Evolutionary conservation across 495 filamentous ascomycete species (phyloP).

Genomic region (Parmelia sp.): DNA sequence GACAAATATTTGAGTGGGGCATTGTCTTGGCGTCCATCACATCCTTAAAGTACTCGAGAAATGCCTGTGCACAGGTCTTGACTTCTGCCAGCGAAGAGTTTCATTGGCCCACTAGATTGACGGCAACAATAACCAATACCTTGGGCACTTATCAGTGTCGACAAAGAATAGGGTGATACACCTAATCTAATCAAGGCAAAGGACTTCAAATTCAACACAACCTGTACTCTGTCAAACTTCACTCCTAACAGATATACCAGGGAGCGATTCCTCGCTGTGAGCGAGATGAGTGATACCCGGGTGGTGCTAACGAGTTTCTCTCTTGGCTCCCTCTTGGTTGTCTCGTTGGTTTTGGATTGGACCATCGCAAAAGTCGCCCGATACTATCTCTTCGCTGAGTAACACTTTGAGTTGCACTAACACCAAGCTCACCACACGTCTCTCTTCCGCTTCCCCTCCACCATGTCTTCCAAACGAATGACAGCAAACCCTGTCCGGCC

Average conservation of each 20-base stretch:
- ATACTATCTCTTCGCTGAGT: slow-evolving; percentile 1
- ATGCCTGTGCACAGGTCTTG: too few species aligned
- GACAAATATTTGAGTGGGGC: too few species aligned
- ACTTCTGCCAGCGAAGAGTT: too few species aligned
- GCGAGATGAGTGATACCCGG: not conserved
- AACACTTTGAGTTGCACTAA: not conserved
- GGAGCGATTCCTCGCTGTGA: not conserved
- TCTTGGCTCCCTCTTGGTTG: not conserved
- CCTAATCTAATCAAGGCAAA: too few species aligned
- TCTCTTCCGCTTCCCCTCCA: slow-evolving; percentile 20
- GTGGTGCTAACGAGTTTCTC: not conserved
- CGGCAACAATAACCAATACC: too few species aligned
- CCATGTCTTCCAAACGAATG: slow-evolving; percentile 87
- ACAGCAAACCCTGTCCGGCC: slow-evolving; percentile 84
- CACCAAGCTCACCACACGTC: not conserved
- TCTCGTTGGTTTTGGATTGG: not conserved
- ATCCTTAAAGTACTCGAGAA: too few species aligned
- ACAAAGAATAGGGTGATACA: too few species aligned
- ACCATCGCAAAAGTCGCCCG: not conserved
- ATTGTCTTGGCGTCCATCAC: too few species aligned
- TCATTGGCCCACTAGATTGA: too few species aligned
- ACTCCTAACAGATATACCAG: not conserved
- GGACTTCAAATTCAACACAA: too few species aligned
- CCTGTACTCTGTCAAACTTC: not conserved
- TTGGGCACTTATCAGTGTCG: too few species aligned